phyloP scores from a whole-genome alignment of 176 grass and related monocot species.

The Oryza coarctata region DNA sequence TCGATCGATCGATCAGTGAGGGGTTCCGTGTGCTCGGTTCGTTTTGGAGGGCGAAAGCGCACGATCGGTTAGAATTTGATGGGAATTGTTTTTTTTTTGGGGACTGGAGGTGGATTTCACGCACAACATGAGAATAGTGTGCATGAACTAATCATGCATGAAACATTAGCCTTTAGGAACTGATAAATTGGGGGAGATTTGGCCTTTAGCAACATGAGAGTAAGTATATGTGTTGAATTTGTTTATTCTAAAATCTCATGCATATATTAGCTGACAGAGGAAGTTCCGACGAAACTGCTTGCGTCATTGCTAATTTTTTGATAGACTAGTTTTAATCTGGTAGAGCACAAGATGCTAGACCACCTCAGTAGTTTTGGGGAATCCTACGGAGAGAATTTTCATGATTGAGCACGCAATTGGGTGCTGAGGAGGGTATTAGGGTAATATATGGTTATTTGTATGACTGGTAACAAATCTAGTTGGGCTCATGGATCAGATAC shows the following conservation, averaged over 20 bases:
- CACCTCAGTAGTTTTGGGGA: background rate
- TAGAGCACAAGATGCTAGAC: background rate
- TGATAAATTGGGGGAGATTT: background rate
- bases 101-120: no score
- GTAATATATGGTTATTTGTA: no score
- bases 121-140: no score
- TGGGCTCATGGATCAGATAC: no score
- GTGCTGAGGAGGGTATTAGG: background rate
- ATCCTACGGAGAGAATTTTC: background rate
- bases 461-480: no score
- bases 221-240: background rate
- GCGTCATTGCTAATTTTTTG: background rate
- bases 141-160: background rate
- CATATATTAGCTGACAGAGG: background rate
- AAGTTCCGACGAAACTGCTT: background rate
- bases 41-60: background rate
- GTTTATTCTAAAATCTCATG: background rate
- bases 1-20: background rate
- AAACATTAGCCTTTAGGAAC: background rate
- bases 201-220: background rate
- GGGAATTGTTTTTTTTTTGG: no score
- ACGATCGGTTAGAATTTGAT: no score
- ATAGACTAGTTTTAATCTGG: background rate
- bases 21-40: background rate
- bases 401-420: background rate